Percentiles rank a stretch among this genome's conserved stretches.
Evolutionary conservation across 2,329 filamentous ascomycete species (phyloP).

Genomic region (Penicillium sp.): DNA sequence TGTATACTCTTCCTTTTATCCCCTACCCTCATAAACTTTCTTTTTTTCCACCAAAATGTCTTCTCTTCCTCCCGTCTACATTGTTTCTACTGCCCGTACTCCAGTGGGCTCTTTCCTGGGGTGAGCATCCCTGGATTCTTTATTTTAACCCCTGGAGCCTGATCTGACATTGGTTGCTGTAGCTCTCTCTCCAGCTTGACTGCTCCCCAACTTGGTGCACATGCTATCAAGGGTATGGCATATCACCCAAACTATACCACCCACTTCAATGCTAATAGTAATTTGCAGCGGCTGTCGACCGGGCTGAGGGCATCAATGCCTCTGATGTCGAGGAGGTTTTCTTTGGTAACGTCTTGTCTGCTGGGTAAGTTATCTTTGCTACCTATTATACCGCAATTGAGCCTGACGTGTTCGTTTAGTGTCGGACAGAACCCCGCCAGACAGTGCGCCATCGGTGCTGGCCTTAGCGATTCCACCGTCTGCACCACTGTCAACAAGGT

Average conservation of each 20-base stretch:
- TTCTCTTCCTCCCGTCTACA: slow-evolving; percentile 84
- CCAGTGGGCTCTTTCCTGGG: slow-evolving; percentile 93
- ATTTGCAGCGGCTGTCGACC: slow-evolving; percentile 68
- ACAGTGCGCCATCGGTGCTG: slow-evolving; percentile 87
- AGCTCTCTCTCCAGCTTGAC: slow-evolving; percentile 86
- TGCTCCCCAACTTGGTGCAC: slow-evolving; percentile 81
- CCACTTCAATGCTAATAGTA: slow-evolving; percentile 13
- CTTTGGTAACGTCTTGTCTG: slow-evolving; percentile 96
- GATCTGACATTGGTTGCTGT: slow-evolving; percentile 19
- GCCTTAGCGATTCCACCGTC: slow-evolving; percentile 74
- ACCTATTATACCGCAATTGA: slow-evolving; percentile 1
- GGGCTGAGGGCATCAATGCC: slow-evolving; percentile 80
- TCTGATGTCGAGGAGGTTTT: slow-evolving; percentile 93
- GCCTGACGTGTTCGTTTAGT: slow-evolving; percentile 47
- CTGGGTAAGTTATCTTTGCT: slow-evolving; percentile 63
- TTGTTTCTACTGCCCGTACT: slow-evolving; percentile 86
- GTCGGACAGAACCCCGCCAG: slow-evolving; percentile 94
- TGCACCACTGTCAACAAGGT: slow-evolving; percentile 98
- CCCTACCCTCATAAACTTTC: not conserved
- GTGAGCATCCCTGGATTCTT: slow-evolving; percentile 50
- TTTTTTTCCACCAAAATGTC: slow-evolving; percentile 57
- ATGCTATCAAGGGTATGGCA: slow-evolving; percentile 81
- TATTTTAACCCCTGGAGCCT: not conserved
- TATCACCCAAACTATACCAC: not conserved
- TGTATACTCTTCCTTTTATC: not conserved